Evolutionary conservation across 1,284 basidiomycete genomes (phyloP).

Genomic region (Nidula niveotomentosa): DNA sequence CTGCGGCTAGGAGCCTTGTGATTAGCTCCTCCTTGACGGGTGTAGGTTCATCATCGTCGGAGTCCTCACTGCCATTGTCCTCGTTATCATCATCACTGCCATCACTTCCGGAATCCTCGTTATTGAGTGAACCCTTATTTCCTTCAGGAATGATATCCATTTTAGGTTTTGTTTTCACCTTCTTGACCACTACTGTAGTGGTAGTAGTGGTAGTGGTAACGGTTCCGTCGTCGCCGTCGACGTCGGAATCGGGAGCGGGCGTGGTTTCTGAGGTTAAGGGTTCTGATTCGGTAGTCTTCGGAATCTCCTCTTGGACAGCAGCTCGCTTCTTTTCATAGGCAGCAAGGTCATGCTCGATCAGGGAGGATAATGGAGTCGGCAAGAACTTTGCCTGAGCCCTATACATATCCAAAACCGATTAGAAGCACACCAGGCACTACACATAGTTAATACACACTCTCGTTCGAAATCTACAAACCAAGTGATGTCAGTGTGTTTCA

Average conservation of each 20-base stretch:
- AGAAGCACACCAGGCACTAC: neutral
- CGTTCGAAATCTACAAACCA: conserved; percentile 20
- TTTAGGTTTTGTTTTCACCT: conserved; percentile 4
- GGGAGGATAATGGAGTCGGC: conserved; percentile 16
- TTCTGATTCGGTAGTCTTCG: conserved; percentile 16
- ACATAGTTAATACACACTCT: conserved; percentile 13
- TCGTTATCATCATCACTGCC: neutral
- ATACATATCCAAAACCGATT: conserved; percentile 1
- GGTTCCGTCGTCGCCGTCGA: conserved; percentile 9
- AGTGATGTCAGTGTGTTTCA: neutral
- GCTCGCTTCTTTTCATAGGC: conserved; percentile 23
- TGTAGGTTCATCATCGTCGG: neutral
- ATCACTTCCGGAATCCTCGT: neutral
- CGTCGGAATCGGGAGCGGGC: conserved; percentile 7
- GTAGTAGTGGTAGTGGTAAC: conserved; percentile 17
- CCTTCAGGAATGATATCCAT: neutral
- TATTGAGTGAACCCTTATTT: neutral
- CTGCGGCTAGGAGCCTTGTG: neutral
- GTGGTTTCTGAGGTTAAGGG: neutral
- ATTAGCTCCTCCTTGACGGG: neutral
- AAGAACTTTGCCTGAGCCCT: conserved; percentile 19
- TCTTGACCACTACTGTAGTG: conserved; percentile 17
- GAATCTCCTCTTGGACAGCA: conserved; percentile 14
- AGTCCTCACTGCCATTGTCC: neutral
- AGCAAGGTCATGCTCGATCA: conserved; percentile 23